These are phyloP conservation scores for Xylaria sp. DNA, from an alignment of 495 filamentous ascomycete genomes.

Conservation along the genomic window DNA sequence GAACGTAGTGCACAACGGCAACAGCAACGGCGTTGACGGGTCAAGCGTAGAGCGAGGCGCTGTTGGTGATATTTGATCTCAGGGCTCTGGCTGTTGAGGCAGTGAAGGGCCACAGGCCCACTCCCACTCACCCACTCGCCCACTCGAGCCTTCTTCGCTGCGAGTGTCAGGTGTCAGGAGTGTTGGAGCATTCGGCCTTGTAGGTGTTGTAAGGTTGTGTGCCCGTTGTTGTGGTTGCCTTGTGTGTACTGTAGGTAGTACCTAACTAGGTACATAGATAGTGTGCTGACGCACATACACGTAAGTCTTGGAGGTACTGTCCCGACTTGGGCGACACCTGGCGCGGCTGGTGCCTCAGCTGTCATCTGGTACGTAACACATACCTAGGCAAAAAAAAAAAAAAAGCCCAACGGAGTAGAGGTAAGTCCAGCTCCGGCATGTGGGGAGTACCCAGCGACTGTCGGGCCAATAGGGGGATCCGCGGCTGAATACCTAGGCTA, in stretches of 20 bases:
- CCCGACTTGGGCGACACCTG: too few species aligned
- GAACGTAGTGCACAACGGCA: slow-evolving; percentile 7
- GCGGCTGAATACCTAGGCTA: neutral
- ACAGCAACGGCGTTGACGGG: neutral
- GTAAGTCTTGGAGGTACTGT: neutral
- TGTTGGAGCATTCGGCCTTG: too few species aligned
- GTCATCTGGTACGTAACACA: neutral
- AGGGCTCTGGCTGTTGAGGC: neutral
- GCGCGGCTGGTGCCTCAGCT: neutral
- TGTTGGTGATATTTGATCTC: neutral
- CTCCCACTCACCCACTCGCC: too few species aligned
- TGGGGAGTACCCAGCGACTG: neutral
- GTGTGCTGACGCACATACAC: slow-evolving; percentile 10
- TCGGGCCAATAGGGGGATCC: slow-evolving; percentile 18
- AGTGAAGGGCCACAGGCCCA: neutral
- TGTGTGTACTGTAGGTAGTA: too few species aligned
- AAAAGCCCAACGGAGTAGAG: slow-evolving; percentile 11
- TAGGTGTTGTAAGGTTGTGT: too few species aligned
- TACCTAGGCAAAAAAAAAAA: neutral
- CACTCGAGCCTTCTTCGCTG: neutral
- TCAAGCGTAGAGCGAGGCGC: neutral
- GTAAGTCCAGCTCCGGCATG: slow-evolving; percentile 25
- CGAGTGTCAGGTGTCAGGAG: neutral
- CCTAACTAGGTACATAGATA: too few species aligned
- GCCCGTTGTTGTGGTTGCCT: neutral